Evolutionary conservation across 495 filamentous ascomycete genomes (phyloP).

Genomic region (Polyplosphaeria fusca): DNA sequence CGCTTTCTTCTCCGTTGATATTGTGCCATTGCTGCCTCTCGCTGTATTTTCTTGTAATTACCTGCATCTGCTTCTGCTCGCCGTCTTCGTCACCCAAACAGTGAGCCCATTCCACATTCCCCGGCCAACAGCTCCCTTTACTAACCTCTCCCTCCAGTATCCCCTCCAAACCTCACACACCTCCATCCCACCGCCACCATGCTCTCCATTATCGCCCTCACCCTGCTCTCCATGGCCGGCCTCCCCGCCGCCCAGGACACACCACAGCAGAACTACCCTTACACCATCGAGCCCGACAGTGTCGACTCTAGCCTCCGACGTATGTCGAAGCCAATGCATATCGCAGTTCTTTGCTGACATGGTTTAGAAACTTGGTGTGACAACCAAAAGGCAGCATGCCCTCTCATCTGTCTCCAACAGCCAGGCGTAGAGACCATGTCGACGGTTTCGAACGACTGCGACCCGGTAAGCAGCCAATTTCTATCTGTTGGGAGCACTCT

Average conservation of each 20-base stretch:
- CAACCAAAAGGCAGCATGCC: slow-evolving; percentile 64
- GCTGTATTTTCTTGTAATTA: slow-evolving; percentile 10
- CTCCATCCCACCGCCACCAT: slow-evolving; percentile 27
- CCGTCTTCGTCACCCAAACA: neutral
- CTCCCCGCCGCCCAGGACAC: slow-evolving; percentile 44
- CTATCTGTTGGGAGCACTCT: too few relatives aligned
- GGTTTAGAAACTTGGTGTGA: slow-evolving; percentile 66
- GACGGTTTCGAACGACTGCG: slow-evolving; percentile 62
- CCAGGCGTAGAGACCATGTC: slow-evolving; percentile 47
- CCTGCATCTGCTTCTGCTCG: neutral
- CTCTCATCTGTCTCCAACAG: slow-evolving; percentile 73
- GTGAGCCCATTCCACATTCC: slow-evolving; percentile 23
- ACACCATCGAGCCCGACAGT: slow-evolving; percentile 57
- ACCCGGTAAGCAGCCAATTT: too few relatives aligned
- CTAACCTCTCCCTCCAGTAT: neutral
- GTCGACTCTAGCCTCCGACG: slow-evolving; percentile 51
- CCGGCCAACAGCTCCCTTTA: neutral
- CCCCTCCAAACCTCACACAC: neutral
- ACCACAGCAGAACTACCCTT: slow-evolving; percentile 7
- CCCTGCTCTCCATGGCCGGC: slow-evolving; percentile 33
- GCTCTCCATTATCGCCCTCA: slow-evolving; percentile 31
- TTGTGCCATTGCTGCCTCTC: neutral
- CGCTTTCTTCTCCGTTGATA: neutral
- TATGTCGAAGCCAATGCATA: slow-evolving; percentile 28
- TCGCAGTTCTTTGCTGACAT: slow-evolving; percentile 14